Percentiles rank a stretch among this genome's conserved stretches.
These are phyloP conservation scores for Phaffia tasmanica DNA, from an alignment of 768 basidiomycete species.

Conservation along the genomic window DNA sequence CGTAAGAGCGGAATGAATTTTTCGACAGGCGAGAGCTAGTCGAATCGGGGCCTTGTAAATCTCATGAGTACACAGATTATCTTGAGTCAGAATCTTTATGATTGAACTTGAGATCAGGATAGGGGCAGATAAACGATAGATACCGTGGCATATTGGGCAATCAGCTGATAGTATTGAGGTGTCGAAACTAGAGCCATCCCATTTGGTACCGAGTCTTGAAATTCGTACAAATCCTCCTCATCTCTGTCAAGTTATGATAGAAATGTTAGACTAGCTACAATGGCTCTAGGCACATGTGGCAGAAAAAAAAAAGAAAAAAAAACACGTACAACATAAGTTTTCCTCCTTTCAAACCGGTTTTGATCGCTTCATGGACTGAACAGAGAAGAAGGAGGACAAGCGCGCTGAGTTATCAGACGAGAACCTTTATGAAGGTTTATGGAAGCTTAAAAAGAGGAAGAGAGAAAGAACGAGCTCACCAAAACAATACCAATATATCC, in stretches of 20 bases:
- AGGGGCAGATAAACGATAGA: slow-evolving; percentile 47
- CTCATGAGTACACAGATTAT: no score
- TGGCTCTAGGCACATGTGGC: not conserved
- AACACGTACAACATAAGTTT: slow-evolving; percentile 61
- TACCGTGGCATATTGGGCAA: slow-evolving; percentile 28
- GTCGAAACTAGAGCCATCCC: slow-evolving; percentile 41
- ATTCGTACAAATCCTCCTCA: slow-evolving; percentile 62
- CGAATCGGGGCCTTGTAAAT: slow-evolving; percentile 1
- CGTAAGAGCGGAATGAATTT: slow-evolving; percentile 66
- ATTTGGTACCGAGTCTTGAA: slow-evolving; percentile 55
- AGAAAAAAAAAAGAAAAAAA: not conserved
- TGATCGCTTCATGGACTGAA: slow-evolving; percentile 42
- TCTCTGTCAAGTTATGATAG: slow-evolving; percentile 42
- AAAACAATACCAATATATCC: slow-evolving; percentile 63
- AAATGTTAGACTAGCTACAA: not conserved
- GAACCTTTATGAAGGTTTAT: not conserved
- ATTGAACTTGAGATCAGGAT: slow-evolving; percentile 50
- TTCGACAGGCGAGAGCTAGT: slow-evolving; percentile 51
- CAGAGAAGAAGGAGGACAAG: slow-evolving; percentile 40
- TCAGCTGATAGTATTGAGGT: slow-evolving; percentile 25
- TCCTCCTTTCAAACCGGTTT: slow-evolving; percentile 71
- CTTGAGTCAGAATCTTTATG: not conserved
- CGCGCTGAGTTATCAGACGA: slow-evolving; percentile 47
- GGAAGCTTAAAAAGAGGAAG: slow-evolving; percentile 2
- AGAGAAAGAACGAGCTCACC: not conserved